phyloP scores from a whole-genome alignment of 768 basidiomycete species.

The Boletus rubescentipes region DNA sequence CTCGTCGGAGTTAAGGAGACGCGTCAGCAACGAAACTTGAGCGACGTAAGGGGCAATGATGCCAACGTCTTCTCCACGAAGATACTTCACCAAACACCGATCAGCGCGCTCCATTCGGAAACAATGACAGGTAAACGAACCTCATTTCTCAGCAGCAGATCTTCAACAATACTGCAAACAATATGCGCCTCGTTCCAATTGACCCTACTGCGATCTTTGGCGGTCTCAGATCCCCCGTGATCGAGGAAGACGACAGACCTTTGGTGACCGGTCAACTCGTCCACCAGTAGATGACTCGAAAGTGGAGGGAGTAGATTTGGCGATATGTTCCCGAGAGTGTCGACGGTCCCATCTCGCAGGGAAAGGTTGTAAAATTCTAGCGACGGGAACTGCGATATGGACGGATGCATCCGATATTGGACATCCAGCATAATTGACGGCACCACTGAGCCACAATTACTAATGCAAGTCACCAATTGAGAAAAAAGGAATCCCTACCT shows the following conservation, averaged over 20 bases:
- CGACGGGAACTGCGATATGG: slow-evolving; percentile 84
- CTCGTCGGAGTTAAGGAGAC: slow-evolving; percentile 57
- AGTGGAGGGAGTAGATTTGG: slow-evolving; percentile 59
- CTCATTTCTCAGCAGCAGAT: slow-evolving; percentile 72
- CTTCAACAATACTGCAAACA: slow-evolving; percentile 78
- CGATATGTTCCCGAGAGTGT: slow-evolving; percentile 43
- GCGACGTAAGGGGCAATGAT: slow-evolving; percentile 92
- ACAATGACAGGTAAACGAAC: slow-evolving; percentile 41
- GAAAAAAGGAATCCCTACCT: slow-evolving; percentile 45
- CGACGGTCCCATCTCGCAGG: slow-evolving; percentile 75
- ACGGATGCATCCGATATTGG: slow-evolving; percentile 97
- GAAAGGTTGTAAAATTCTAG: slow-evolving; percentile 74
- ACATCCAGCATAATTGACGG: slow-evolving; percentile 89
- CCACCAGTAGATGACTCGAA: slow-evolving; percentile 48
- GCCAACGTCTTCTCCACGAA: slow-evolving; percentile 78
- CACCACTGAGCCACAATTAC: slow-evolving; percentile 48
- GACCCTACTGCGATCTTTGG: slow-evolving; percentile 67
- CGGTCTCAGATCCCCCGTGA: slow-evolving; percentile 68
- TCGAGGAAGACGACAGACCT: slow-evolving; percentile 80
- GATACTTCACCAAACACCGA: slow-evolving; percentile 38
- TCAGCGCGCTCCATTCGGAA: slow-evolving; percentile 3
- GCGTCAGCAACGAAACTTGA: slow-evolving; percentile 75
- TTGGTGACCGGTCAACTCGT: slow-evolving; percentile 39
- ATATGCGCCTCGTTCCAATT: slow-evolving; percentile 79
- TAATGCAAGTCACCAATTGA: slow-evolving; percentile 1